Base-by-base conservation (phyloP, 1,284 basidiomycete genomes). In the Sutorius eximius region DNA sequence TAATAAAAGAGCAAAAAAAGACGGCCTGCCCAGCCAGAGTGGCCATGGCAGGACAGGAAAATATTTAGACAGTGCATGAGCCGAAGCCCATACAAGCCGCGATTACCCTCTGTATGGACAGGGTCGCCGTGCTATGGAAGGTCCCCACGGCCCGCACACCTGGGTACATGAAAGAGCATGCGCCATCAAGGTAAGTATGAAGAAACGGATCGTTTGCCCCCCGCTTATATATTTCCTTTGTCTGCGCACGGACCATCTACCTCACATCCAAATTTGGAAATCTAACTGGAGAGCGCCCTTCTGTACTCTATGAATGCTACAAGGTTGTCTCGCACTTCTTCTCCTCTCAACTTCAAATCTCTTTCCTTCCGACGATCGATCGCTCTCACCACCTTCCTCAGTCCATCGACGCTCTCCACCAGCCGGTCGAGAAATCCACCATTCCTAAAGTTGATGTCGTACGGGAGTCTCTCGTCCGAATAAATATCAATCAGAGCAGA, bases 401-500 rank as follows among this genome's bases (percentile, higher is more conserved):
- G 73, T 15, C 80, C 80, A 15, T 82, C 81, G 0, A 90, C 76
- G 30, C 79, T 76, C 16, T 71, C 73, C 4, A 74, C 73, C 12
- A 94, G 77, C 40, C 69, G 71, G 8, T 75, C 71, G 7, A 88
- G 69, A 69, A 82, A 87, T 5, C 73, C 70, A 0, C 79, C 80
- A 44, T 83, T 69, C 16, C 85, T 79, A 75, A 98, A 98, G 61
- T 87, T 89, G 54, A 81, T 63, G 71, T 99, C 95, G 70, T 91
- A 97, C 0, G 86, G 79, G 47, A 85, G 73, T 10, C 75, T 81
- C 72, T 99, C 97, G 73, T 99, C 96, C 2, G 95, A 93, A 71
- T 92, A 99, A 48, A 96, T 89, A 71, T 98, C 96, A 60, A 98
- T 93, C 46, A 98, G 72, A 27, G 90, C 91, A 36, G 96, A 95